Evolutionary conservation across 2,329 filamentous ascomycete genomes (phyloP).

Genomic region (Arthrocladium fulminans): DNA sequence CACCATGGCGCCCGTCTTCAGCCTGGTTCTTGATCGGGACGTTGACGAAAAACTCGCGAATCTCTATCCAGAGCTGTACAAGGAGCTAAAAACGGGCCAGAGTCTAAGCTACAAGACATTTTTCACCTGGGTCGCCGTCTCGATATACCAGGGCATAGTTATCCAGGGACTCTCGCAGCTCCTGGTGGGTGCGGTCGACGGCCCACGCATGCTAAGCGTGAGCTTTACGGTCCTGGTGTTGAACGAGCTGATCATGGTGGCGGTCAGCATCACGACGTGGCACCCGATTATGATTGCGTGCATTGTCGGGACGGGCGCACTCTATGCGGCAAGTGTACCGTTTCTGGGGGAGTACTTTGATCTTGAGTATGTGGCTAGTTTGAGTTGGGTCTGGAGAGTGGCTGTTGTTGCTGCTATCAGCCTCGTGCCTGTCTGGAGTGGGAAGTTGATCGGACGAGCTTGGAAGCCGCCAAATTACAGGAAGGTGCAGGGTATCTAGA

Average conservation of each 20-base stretch:
- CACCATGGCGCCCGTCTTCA: conserved; percentile 87
- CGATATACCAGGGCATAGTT: conserved; percentile 87
- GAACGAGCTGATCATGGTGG: conserved; percentile 96
- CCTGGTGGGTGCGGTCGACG: conserved; percentile 63
- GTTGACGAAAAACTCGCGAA: conserved; percentile 91
- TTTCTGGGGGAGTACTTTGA: conserved; percentile 89
- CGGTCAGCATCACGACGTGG: conserved; percentile 94
- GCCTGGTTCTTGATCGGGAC: conserved; percentile 85
- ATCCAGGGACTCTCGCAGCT: conserved; percentile 93
- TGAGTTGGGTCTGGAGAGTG: conserved; percentile 84
- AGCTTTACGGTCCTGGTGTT: conserved; percentile 85
- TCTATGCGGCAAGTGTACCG: conserved; percentile 76
- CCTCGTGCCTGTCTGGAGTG: conserved; percentile 76
- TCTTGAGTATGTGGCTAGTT: conserved; percentile 63
- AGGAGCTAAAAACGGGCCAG: conserved; percentile 83
- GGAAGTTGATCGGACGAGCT: conserved; percentile 72
- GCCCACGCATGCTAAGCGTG: conserved; percentile 70
- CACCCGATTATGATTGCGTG: conserved; percentile 82
- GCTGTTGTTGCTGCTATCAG: conserved; percentile 69
- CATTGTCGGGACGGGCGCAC: conserved; percentile 69
- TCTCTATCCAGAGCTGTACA: conserved; percentile 93
- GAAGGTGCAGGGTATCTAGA: conserved; percentile 56
- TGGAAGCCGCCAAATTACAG: conserved; percentile 90
- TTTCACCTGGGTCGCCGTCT: conserved; percentile 92
- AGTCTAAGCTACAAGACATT: conserved; percentile 88